Evolutionary conservation across 108 stramenopile genomes (phyloP).

Genomic region (Nitzschia sp.): DNA sequence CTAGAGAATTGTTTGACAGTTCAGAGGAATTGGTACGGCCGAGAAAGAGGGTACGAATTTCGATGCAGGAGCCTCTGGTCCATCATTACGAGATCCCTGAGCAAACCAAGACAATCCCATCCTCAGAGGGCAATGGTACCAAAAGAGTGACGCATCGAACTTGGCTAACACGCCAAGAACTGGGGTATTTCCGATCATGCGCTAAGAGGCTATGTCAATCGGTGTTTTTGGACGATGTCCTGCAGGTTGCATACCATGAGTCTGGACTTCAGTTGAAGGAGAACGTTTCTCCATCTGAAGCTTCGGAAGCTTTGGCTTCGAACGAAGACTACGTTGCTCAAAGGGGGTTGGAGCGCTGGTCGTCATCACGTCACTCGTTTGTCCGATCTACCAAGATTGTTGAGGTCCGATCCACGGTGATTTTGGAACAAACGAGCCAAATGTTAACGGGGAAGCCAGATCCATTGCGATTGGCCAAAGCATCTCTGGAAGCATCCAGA

Average conservation of each 20-base stretch:
- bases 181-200: slow-evolving; percentile 18
- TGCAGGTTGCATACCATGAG: slow-evolving; percentile 1
- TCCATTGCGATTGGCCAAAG: slow-evolving; percentile 13
- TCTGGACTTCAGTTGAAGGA: not conserved
- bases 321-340: slow-evolving; percentile 20
- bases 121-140: not conserved
- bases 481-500: slow-evolving; percentile 9
- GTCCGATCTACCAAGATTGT: slow-evolving; percentile 5
- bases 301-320: not conserved
- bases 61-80: not conserved
- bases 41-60: slow-evolving; percentile 11
- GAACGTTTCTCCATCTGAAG: not conserved
- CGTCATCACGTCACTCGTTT: slow-evolving; percentile 7
- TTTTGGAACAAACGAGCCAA: slow-evolving; percentile 24
- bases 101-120: not conserved
- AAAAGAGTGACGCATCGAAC: slow-evolving; percentile 5
- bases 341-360: slow-evolving; percentile 25
- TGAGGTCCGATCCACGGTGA: slow-evolving; percentile 12
- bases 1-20: not conserved
- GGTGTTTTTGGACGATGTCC: slow-evolving; percentile 6
- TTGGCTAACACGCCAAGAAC: slow-evolving; percentile 22
- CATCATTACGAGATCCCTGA: slow-evolving; percentile 6
- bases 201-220: slow-evolving; percentile 10
- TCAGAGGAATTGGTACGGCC: slow-evolving; percentile 6
- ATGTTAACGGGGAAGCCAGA: slow-evolving; percentile 8